phyloP scores from a whole-genome alignment of 2,329 filamentous ascomycete species.

The Aspergillus oerlinghausenensis region DNA sequence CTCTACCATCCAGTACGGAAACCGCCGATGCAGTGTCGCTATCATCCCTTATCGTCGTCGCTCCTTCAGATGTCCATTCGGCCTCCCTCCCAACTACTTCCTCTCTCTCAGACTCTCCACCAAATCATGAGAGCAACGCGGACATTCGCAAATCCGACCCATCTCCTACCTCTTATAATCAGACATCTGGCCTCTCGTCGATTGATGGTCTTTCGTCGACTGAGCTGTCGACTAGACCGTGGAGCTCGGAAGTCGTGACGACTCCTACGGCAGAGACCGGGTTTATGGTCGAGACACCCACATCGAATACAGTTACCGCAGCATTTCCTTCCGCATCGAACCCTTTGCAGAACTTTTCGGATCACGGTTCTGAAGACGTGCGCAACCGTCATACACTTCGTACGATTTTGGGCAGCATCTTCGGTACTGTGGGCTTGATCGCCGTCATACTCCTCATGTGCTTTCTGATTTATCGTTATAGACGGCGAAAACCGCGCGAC shows the following conservation, averaged over 20 bases:
- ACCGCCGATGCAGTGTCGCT: background rate
- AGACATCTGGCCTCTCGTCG: background rate
- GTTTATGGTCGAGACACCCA: background rate
- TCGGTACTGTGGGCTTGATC: slow-evolving; percentile 24
- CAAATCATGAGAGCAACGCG: background rate
- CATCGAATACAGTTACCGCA: background rate
- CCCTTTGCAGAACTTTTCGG: background rate
- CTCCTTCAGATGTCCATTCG: background rate
- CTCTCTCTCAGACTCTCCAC: background rate
- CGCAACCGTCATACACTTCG: slow-evolving; percentile 8
- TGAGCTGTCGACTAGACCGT: background rate
- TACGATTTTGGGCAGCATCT: slow-evolving; percentile 25
- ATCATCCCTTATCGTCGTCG: background rate
- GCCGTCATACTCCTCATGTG: slow-evolving; percentile 21
- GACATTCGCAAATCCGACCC: background rate
- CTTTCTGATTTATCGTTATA: slow-evolving; percentile 20
- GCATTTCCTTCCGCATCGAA: slow-evolving; percentile 1
- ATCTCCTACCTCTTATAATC: background rate
- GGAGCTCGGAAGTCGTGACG: background rate
- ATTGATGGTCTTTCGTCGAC: background rate
- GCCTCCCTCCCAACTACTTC: background rate
- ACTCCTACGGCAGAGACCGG: background rate
- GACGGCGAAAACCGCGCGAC: slow-evolving; percentile 10
- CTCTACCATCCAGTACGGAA: slow-evolving; percentile 1
- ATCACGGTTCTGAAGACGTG: background rate